Base-by-base conservation (phyloP, 768 basidiomycete genomes). In the Boletus bicolor region DNA sequence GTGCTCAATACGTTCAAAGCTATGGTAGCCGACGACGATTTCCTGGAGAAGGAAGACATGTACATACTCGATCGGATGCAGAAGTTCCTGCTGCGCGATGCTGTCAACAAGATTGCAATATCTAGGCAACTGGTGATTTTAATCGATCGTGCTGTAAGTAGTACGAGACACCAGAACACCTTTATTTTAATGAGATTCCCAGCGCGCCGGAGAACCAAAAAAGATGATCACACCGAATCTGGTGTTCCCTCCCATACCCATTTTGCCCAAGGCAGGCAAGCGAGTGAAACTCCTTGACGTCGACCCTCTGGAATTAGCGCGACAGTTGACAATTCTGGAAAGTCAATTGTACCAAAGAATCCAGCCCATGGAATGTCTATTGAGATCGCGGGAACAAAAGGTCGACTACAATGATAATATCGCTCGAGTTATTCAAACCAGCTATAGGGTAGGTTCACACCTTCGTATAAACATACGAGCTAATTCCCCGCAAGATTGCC, bases 281-380 rank as follows among this genome's bases (percentile, higher is more conserved):
- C 88, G 84, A 71, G 71, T 95, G 56, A 93, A 91, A 60, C 75
- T 98, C 11, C 72, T 84, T 21, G 96, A 98, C 65, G 82, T 98
- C 47, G 89, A 96, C 61, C 79, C 94, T 1, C 72, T 93, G 53
- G 96, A 98, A 72, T 71, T 98, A n/a, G 96, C 95, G 0, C 81
- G 96, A 28, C 96, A 98, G 69, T 74, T 98, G 57, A 98, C 96
- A 1, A 85, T 97, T 56, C 79, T 95, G 76, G 96, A 98, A 72
- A 89, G 87, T 60, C 77, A 81, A 45, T 73, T 95, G 42, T 98
- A 93, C 74, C 87, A 89, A 72, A 86, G 83, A 69, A 96, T 98
- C 62, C 84, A 84, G 36, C 88, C 92, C 0, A 86, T 87, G 73
- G 96, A 98, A 70, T 98, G 93, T 75, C 75, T 98, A 19, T 84